These are phyloP conservation scores for Neonectria punicea DNA, from an alignment of 2,329 filamentous ascomycete species.

Conservation along the genomic window DNA sequence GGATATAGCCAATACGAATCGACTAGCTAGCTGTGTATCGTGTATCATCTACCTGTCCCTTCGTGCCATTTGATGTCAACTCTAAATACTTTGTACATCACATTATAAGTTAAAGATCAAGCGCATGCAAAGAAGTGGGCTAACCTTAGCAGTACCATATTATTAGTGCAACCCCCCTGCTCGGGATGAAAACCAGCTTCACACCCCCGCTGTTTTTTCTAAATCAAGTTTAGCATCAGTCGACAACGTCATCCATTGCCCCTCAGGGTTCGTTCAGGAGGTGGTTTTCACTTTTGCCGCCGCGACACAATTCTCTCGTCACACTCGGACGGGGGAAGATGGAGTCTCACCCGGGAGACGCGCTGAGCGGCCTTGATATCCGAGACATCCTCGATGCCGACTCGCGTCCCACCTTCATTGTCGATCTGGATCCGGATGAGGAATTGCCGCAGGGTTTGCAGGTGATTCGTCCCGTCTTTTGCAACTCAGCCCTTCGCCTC, in stretches of 20 bases:
- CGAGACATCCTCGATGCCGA: slow-evolving; percentile 56
- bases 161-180: too few species aligned
- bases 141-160: too few species aligned
- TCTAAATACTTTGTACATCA: too few species aligned
- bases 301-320: not conserved
- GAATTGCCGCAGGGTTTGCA: slow-evolving; percentile 30
- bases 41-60: too few species aligned
- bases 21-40: too few species aligned
- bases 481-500: slow-evolving; percentile 47
- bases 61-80: too few species aligned
- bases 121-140: too few species aligned
- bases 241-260: not conserved
- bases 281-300: not conserved
- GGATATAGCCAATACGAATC: too few species aligned
- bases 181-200: not conserved
- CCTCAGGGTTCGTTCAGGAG: not conserved
- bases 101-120: too few species aligned
- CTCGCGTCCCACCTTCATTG: slow-evolving; percentile 51
- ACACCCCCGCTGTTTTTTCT: not conserved
- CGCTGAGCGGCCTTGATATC: slow-evolving; percentile 51
- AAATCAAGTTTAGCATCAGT: not conserved
- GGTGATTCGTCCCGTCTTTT: slow-evolving; percentile 48
- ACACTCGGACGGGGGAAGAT: slow-evolving; percentile 10
- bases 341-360: slow-evolving; percentile 25
- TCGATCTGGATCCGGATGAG: slow-evolving; percentile 51